A percentile compares a stretch with the other conserved stretches of the same genome.
Evolutionary conservation across 257 asterid species (phyloP).

Genomic region (Solanum virginianum): DNA sequence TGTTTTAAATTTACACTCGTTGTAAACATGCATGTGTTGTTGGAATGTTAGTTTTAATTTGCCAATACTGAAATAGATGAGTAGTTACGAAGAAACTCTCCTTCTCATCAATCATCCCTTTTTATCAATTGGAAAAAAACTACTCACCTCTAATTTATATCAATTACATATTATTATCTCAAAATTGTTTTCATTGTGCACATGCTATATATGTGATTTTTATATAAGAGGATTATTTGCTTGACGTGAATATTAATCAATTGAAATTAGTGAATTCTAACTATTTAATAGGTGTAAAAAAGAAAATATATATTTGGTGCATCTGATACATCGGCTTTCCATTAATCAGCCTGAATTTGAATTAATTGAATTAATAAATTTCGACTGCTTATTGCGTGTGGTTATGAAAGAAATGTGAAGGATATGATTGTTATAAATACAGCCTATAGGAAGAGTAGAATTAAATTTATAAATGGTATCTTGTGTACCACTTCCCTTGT

Average conservation of each 20-base stretch:
- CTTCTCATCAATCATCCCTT: not conserved
- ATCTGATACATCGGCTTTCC: not conserved
- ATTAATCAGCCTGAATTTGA: no score
- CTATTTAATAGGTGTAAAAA: not conserved
- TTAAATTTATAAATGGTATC: not conserved
- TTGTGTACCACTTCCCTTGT: not conserved
- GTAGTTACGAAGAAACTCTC: not conserved
- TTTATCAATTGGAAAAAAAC: not conserved
- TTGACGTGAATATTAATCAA: not conserved
- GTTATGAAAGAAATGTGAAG: not conserved
- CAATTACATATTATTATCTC: no score
- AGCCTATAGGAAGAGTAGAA: not conserved
- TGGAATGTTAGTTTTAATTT: not conserved
- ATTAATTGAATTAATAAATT: no score
- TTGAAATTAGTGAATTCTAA: no score
- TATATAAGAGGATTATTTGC: not conserved
- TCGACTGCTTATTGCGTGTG: not conserved
- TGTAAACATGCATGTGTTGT: not conserved
- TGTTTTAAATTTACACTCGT: not conserved
- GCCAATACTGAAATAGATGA: not conserved
- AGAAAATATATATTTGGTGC: not conserved
- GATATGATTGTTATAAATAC: not conserved
- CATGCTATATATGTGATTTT: not conserved
- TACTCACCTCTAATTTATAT: not conserved
- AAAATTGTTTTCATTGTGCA: not conserved